Base-by-base conservation (phyloP, 306 rosid species). In the Quercus engelmannii region DNA sequence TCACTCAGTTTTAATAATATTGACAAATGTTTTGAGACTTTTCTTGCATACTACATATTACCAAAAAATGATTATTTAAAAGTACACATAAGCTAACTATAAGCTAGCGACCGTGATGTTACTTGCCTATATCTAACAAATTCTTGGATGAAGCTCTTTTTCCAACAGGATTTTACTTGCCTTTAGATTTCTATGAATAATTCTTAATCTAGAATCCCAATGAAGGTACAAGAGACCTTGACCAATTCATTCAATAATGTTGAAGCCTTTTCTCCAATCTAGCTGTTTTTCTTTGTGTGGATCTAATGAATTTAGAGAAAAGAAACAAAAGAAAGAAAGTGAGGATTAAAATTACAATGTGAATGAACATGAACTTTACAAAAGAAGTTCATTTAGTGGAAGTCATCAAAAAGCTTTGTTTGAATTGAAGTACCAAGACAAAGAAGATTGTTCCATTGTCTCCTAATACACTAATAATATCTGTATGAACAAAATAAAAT, bases 161-260 rank as follows among this genome's bases (percentile, higher is more conserved):
- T 43, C 14, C 4, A 43, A 9, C 0, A 43, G 1, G 15, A 46
- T 3, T 1, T 46, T 46, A 46, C 1, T 2, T 46, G 4, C 3
- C 52, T 46, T 46, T 2, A 46, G 15, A 11, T 46, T 1, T 11
- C 1, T 11, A 46, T 46, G 4, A 46, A 11, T 11, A 46, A 46
- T 77, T 70, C 17, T 78, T 41, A 85, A 20, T 62, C 80, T 81
- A 6, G 80, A 85, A 28, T 85, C 80, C 70, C 80, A 69, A 17
- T 74, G 83, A 20, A 83, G 77, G 33, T 83, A 83, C 26, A 83
- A 46, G 4, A 83, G 1, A 0, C 78, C 83, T 20, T 76, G 69
- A 19, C 74, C 9, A 0, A 83, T 78, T 75, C 80, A 77, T 70
- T 83, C 69, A 18, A 79, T 79, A 51, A 83, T 70, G 5, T 62